Conservation (phyloP, 495 filamentous ascomycete genomes). For the Aspergillus olivimuriae region DNA sequence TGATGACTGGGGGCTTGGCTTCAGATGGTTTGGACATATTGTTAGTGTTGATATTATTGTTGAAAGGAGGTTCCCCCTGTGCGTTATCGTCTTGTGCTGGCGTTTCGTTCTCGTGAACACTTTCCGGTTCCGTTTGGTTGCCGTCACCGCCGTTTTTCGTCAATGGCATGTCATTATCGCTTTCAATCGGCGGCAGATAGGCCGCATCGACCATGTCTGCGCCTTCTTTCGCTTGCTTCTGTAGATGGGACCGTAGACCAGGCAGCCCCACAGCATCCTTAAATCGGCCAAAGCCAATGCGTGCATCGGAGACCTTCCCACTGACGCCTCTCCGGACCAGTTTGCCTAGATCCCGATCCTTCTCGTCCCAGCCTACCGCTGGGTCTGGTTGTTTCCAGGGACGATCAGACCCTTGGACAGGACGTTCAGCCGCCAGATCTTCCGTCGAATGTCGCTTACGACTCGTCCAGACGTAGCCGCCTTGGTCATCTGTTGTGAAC, state of each 20-base stretch:
- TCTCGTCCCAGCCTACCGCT: slow-evolving; percentile 43
- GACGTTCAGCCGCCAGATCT: slow-evolving; percentile 28
- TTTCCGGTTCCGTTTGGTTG: slow-evolving; percentile 18
- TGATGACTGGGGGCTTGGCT: slow-evolving; percentile 28
- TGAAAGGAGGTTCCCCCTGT: slow-evolving; percentile 7
- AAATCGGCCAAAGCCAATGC: slow-evolving; percentile 75
- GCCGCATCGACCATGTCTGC: slow-evolving; percentile 24
- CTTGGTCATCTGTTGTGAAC: slow-evolving; percentile 63
- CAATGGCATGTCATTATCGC: slow-evolving; percentile 23
- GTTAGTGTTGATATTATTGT: no score
- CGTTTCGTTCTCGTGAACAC: slow-evolving; percentile 11
- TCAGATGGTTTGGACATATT: slow-evolving; percentile 17
- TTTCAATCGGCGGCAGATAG: slow-evolving; percentile 25
- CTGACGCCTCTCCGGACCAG: slow-evolving; percentile 74
- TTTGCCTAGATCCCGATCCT: slow-evolving; percentile 58
- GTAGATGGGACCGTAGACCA: slow-evolving; percentile 48
- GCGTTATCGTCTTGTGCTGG: slow-evolving; percentile 14
- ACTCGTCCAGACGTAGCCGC: slow-evolving; percentile 57
- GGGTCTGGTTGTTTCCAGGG: slow-evolving; percentile 24
- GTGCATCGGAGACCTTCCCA: slow-evolving; percentile 73
- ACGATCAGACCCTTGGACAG: slow-evolving; percentile 21
- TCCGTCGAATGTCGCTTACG: slow-evolving; percentile 43
- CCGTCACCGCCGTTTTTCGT: slow-evolving; percentile 12
- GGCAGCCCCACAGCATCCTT: slow-evolving; percentile 75
- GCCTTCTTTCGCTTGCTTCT: slow-evolving; percentile 37